Evolutionary conservation across 2,329 filamentous ascomycete species (phyloP).

Genomic region (Tolypocladium sp.): DNA sequence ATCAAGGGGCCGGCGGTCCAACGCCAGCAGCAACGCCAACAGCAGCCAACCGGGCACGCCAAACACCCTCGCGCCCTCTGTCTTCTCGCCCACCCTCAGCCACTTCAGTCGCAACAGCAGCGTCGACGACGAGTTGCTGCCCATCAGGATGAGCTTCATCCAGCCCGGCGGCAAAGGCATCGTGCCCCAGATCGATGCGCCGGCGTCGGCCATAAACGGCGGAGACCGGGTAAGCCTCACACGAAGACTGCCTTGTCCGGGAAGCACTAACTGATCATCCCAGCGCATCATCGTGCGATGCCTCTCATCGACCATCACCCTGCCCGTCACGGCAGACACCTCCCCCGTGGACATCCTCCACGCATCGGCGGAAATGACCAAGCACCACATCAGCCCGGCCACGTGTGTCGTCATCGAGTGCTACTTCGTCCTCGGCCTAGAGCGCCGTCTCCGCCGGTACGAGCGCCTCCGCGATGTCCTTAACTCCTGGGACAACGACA

Average conservation of each 20-base stretch:
- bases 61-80: slow-evolving; percentile 20
- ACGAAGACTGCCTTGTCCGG: background rate
- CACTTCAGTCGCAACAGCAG: slow-evolving; percentile 23
- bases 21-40: slow-evolving; percentile 18
- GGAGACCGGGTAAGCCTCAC: slow-evolving; percentile 57
- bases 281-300: slow-evolving; percentile 66
- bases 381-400: slow-evolving; percentile 52
- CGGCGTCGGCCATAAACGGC: slow-evolving; percentile 70
- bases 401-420: slow-evolving; percentile 68
- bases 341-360: slow-evolving; percentile 65
- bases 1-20: slow-evolving; percentile 30
- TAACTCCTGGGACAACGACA: slow-evolving; percentile 85
- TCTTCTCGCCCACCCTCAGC: slow-evolving; percentile 26
- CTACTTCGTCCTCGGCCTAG: slow-evolving; percentile 66
- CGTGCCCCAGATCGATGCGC: slow-evolving; percentile 57
- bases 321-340: slow-evolving; percentile 68
- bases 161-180: slow-evolving; percentile 36
- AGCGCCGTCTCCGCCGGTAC: slow-evolving; percentile 75
- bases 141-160: slow-evolving; percentile 28
- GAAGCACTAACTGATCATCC: background rate
- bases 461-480: slow-evolving; percentile 80
- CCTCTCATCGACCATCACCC: slow-evolving; percentile 55
- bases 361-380: slow-evolving; percentile 54
- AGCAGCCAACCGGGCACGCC: slow-evolving; percentile 21
- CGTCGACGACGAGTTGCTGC: slow-evolving; percentile 20